phyloP scores from a whole-genome alignment of 352 stramenopile species.

The Phytophthora melonis region DNA sequence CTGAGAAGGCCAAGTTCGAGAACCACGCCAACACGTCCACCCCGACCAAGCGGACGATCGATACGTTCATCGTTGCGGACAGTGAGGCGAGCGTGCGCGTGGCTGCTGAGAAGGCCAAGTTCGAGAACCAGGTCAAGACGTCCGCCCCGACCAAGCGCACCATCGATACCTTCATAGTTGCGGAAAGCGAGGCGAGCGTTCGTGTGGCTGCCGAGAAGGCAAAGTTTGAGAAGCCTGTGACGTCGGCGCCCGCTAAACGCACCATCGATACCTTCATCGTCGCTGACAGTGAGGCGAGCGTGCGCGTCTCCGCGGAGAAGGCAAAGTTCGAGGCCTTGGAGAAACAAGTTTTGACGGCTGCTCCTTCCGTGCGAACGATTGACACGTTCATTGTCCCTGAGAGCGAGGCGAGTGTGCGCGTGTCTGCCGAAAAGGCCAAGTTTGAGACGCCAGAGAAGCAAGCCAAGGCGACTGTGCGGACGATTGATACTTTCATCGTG shows the following conservation, averaged over 20 bases:
- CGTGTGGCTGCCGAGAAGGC: conserved; percentile 38
- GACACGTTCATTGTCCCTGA: conserved; percentile 31
- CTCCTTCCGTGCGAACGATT: conserved; percentile 14
- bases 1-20: conserved; percentile 47
- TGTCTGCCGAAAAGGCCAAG: conserved; percentile 26
- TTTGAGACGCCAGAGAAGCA: conserved; percentile 20
- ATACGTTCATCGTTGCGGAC: conserved; percentile 41
- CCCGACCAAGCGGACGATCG: conserved; percentile 35
- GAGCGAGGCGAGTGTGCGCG: conserved; percentile 19
- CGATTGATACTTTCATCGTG: conserved; percentile 34
- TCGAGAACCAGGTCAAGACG: conserved; percentile 34
- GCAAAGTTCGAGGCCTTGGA: conserved; percentile 43
- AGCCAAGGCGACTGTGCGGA: conserved; percentile 22
- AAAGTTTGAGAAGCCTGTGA: conserved; percentile 43
- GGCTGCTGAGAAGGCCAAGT: conserved; percentile 42
- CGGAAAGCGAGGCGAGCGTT: conserved; percentile 36
- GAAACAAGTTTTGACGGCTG: conserved; percentile 38
- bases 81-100: conserved; percentile 45
- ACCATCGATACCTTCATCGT: conserved; percentile 44
- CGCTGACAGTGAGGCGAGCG: conserved; percentile 34
- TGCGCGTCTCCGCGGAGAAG: conserved; percentile 41
- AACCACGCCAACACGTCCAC: conserved; percentile 29
- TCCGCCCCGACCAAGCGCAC: conserved; percentile 34
- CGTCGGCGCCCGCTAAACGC: conserved; percentile 29
- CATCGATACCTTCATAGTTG: conserved; percentile 40